Evolutionary conservation across 768 basidiomycete species (phyloP), one percentile per base, ranked within the genome.

Genomic region (Cyclocybe aegerita): DNA sequence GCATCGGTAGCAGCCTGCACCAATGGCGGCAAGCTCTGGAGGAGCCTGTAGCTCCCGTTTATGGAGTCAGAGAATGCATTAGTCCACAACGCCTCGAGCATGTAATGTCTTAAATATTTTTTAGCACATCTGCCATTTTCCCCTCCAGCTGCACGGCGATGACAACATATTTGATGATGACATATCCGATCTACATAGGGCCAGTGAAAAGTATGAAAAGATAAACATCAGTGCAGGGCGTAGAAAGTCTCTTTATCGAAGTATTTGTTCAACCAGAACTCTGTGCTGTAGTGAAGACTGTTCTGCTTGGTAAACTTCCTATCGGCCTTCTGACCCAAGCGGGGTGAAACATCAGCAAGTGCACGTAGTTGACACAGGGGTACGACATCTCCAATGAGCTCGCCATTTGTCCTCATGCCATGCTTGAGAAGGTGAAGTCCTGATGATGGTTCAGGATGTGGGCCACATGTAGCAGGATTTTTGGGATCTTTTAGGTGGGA

Each of bases 191-290:
- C 32, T 16, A 23, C 17, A 10, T 41, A 38, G 23, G 23, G 23
- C 23, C 23, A 23, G 15, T 12, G 12, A 38, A 38, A 15, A 38
- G 15, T 38, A 15, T 4, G 15, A 38, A 15, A 12, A 38, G 12
- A 38, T 12, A 38, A 38, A 15, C 15, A 38, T 38, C 31, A 38
- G 39, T 16, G 9, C 23, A 46, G 29, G 14, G 48, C 49, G 15
- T 40, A 60, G 14, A 61, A 62, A 0, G 64, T 23, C 36, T 72
- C 65, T 48, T 71, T 72, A 17, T 55, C 55, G 39, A 62, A 68
- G 48, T 70, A 71, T 42, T 65, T 65, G 40, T 72, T 69, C 44
- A 72, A 46, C 30, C 58, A 65, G 32, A 65, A 68, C n/a, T 63
- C 59, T 0, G 48, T 29, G 40, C 52, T 46, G 23, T 53, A 60